These are phyloP conservation scores for Exobasidium cylindrosporum DNA, from an alignment of 1,284 basidiomycete genomes.

Conservation along the genomic window DNA sequence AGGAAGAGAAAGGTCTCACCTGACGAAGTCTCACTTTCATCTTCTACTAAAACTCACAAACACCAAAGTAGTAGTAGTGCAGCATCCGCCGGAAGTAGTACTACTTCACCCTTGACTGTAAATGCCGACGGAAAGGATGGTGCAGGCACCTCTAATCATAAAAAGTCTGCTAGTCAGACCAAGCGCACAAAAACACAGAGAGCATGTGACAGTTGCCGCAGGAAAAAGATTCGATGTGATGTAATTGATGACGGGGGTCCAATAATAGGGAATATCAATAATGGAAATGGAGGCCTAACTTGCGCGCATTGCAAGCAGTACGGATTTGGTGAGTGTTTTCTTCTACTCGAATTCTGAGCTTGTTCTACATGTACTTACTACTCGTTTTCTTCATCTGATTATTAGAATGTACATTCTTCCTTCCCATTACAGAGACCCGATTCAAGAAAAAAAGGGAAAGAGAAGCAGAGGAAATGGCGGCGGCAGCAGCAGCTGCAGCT, in stretches of 20 bases:
- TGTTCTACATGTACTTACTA: not conserved
- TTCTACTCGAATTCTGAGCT: not conserved
- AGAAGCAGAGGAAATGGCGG: conserved; percentile 65
- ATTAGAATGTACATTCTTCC: conserved; percentile 66
- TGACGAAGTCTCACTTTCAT: not conserved
- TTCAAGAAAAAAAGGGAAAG: conserved; percentile 86
- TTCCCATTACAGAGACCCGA: conserved; percentile 94
- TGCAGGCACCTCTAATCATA: not conserved
- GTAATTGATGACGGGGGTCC: conserved; percentile 50
- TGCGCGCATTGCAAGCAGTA: conserved; percentile 43
- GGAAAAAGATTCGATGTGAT: conserved; percentile 78
- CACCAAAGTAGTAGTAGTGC: not conserved
- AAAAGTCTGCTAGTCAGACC: not conserved
- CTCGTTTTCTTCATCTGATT: not conserved
- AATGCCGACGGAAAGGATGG: not conserved
- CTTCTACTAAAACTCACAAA: not conserved
- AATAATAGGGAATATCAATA: conserved; percentile 31
- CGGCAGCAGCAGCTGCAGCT: conserved; percentile 37
- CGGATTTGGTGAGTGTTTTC: conserved; percentile 26
- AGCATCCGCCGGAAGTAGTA: not conserved
- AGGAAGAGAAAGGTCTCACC: not conserved
- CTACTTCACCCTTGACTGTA: not conserved
- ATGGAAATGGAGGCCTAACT: conserved; percentile 38
- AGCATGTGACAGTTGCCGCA: conserved; percentile 85
- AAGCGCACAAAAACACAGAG: conserved; percentile 80